A percentile compares a stretch with the other conserved stretches of the same genome.
phyloP scores from a whole-genome alignment of 352 stramenopile genomes.

The Phytopythium chamaehyphon region DNA sequence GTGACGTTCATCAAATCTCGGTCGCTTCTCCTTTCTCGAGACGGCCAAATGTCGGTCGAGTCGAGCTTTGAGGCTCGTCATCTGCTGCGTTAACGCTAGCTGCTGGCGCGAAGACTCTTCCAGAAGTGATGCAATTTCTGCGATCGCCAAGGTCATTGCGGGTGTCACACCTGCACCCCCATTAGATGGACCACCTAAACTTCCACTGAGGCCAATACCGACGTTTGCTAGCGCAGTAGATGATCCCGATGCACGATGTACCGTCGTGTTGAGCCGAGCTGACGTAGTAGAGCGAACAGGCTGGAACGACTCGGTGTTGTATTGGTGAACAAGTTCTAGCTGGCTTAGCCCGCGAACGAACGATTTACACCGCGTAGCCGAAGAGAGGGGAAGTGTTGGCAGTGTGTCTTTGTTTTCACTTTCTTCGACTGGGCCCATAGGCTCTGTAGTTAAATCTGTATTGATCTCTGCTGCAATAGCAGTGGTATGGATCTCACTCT shows the following conservation, averaged over 20 bases:
- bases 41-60: slow-evolving; percentile 13
- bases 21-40: too few species aligned
- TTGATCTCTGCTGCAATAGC: too few species aligned
- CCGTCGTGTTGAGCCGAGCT: slow-evolving; percentile 25
- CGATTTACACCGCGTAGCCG: slow-evolving; percentile 6
- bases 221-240: too few species aligned
- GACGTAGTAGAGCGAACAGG: slow-evolving; percentile 28
- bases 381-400: slow-evolving; percentile 23
- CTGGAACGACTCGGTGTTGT: slow-evolving; percentile 13
- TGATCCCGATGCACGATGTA: slow-evolving; percentile 21
- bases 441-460: background rate
- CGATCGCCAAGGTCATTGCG: slow-evolving; percentile 40
- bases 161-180: slow-evolving; percentile 16
- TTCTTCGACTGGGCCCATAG: slow-evolving; percentile 43
- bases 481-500: too few species aligned
- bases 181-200: background rate
- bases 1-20: too few species aligned
- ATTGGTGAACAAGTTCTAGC: slow-evolving; percentile 14
- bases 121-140: slow-evolving; percentile 29
- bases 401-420: slow-evolving; percentile 45
- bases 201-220: too few species aligned
- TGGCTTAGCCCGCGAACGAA: slow-evolving; percentile 1
- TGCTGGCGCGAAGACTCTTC: slow-evolving; percentile 46
- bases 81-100: slow-evolving; percentile 33
- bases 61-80: slow-evolving; percentile 31